Percentiles rank a stretch among this genome's conserved stretches.
These are phyloP conservation scores for Clarireedia monteithiana DNA, from an alignment of 2,329 filamentous ascomycete genomes.

Conservation along the genomic window DNA sequence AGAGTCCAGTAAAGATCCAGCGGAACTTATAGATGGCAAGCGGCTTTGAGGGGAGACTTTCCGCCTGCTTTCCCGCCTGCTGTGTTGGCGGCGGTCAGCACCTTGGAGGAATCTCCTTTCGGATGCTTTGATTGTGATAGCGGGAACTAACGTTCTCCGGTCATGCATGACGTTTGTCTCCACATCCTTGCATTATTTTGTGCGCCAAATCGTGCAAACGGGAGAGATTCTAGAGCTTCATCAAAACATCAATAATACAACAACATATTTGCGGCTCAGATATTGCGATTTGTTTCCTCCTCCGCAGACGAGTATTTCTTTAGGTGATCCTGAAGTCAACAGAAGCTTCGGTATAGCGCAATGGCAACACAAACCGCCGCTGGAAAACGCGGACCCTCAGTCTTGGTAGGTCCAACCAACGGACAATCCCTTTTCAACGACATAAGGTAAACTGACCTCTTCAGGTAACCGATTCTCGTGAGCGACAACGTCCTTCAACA, in stretches of 20 bases:
- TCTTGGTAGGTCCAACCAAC: constrained; percentile 40
- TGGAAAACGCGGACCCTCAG: constrained; percentile 50
- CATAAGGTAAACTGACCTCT: constrained; percentile 11
- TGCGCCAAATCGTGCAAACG: not conserved
- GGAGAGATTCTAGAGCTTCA: not conserved
- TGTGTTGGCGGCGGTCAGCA: no score
- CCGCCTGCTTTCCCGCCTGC: no score
- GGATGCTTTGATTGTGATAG: not conserved
- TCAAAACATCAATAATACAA: not conserved
- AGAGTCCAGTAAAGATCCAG: no score
- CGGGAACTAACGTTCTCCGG: not conserved
- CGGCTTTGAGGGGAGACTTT: no score
- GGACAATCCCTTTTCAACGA: not conserved
- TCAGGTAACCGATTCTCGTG: constrained; percentile 51
- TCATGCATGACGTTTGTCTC: constrained; percentile 3
- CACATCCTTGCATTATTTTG: constrained; percentile 2
- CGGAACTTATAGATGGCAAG: no score
- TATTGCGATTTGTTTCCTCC: no score
- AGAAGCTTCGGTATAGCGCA: not conserved
- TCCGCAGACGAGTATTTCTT: not conserved
- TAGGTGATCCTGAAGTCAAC: not conserved
- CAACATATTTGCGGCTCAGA: not conserved
- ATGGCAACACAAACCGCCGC: constrained; percentile 22
- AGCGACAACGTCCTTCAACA: constrained; percentile 40
- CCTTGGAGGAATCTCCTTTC: no score